Base-by-base conservation (phyloP, 2,329 filamentous ascomycete species). In the Simplicillium aogashimaense region DNA sequence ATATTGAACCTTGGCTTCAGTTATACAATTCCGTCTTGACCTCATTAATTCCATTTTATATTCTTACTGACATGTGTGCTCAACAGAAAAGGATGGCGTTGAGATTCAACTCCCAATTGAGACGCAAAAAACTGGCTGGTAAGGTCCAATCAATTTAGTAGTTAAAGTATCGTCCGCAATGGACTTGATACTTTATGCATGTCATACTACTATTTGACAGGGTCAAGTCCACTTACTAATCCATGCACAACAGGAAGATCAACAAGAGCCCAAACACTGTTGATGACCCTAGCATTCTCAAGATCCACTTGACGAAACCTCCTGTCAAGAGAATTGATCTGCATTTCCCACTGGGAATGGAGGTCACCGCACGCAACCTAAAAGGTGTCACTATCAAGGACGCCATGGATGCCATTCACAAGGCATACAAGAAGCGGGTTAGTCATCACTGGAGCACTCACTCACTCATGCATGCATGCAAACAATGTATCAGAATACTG, bases 321-420 rank as follows among this genome's bases (percentile, higher is more conserved):
- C 81, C 84, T 29, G 78, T 97, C 63, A 94, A 92, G 76, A 90
- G 86, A 70, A 90, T 97, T 64, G 88, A 95, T 65, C 74, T 97
- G 36, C 80, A 88, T 65, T 95, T 94, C 73, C 86, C 86, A 13
- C 71, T 94, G 39, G 90, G 90, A 38, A 76, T 92, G 41, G 81
- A 90, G 57, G 85, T 95, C 50, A 86, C 83, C 28, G 90, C 88
- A 57, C 78, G 90, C 56, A 97, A 95, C 66, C 69, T 89, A 53
- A 90, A 89, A 65, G 90, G 90, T 42, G 88, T 97, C 51, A 97
- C 90, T 42, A 90, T 97, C 73, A 95, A 95, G 72, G 90, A 97
- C 64, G 88, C 88, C 43, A 61, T 95, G 61, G 89, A 95, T 62
- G 90, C 87, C 55, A 95, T 97, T 66, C 74, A 95, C 74, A 95